Conservation (phyloP, 2,329 filamentous ascomycete species). For the Apiospora kogelbergensis region DNA sequence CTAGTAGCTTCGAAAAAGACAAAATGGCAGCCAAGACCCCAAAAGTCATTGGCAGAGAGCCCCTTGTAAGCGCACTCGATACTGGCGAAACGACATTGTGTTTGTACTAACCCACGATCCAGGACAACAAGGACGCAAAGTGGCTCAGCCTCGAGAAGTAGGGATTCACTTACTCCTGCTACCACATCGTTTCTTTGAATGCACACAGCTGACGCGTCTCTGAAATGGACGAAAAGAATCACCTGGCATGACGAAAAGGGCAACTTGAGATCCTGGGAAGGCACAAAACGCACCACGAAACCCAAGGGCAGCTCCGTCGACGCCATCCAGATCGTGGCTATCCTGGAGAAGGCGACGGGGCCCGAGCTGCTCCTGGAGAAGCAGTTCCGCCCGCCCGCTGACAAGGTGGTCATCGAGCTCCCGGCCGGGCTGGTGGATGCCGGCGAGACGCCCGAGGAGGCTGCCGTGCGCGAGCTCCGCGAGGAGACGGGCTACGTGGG, state of each 20-base stretch:
- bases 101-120: background rate
- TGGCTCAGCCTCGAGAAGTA: slow-evolving; percentile 16
- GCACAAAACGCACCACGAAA: slow-evolving; percentile 67
- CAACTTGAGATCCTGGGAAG: slow-evolving; percentile 66
- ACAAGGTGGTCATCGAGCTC: slow-evolving; percentile 61
- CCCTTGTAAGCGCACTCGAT: background rate
- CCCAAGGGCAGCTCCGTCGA: slow-evolving; percentile 63
- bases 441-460: slow-evolving; percentile 60
- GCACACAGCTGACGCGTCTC: background rate
- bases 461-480: slow-evolving; percentile 62
- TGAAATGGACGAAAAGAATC: background rate
- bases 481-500: slow-evolving; percentile 70
- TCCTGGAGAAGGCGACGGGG: slow-evolving; percentile 55
- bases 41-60: background rate
- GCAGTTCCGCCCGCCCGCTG: slow-evolving; percentile 64
- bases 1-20: too few species aligned
- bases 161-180: background rate
- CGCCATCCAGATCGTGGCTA: slow-evolving; percentile 71
- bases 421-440: slow-evolving; percentile 65
- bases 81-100: too few species aligned
- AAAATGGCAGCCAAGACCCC: background rate
- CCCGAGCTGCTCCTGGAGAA: slow-evolving; percentile 64
- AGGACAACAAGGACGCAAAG: slow-evolving; percentile 13
- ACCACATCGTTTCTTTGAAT: background rate
- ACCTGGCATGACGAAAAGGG: slow-evolving; percentile 65